Percentiles rank a stretch among this genome's conserved stretches.
phyloP scores from a whole-genome alignment of 148 eudicot genomes.

The Diospyros lotus region DNA sequence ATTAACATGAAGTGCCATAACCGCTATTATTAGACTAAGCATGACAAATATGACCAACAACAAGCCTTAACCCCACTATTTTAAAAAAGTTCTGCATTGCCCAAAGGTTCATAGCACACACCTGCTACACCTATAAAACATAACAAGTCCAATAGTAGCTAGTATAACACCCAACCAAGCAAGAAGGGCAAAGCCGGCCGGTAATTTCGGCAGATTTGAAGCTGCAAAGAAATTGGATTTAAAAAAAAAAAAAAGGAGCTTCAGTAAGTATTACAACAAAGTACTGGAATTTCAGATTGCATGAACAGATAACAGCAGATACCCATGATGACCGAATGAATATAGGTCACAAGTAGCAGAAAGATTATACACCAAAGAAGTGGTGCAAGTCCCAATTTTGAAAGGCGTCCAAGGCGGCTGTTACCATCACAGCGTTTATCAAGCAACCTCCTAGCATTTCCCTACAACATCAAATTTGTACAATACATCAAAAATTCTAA shows the following conservation, averaged over 20 bases:
- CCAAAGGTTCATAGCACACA: constrained; percentile 20
- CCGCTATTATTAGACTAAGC: not conserved
- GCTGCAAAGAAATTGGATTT: constrained; percentile 32
- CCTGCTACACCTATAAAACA: constrained; percentile 94
- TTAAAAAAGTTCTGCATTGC: not conserved
- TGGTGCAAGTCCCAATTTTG: constrained; percentile 90
- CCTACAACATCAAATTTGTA: constrained; percentile 42
- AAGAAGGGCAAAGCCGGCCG: constrained; percentile 73
- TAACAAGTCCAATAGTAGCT: constrained; percentile 65
- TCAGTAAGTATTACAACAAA: not conserved
- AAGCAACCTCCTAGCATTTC: constrained; percentile 84
- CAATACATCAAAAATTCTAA: not conserved
- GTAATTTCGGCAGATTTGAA: constrained; percentile 63
- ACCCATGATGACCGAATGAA: constrained; percentile 80
- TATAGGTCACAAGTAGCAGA: constrained; percentile 64
- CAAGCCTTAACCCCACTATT: not conserved
- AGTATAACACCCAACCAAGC: constrained; percentile 87
- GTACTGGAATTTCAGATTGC: not conserved
- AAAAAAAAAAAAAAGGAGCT: no score
- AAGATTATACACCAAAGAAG: constrained; percentile 69
- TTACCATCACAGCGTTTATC: constrained; percentile 78
- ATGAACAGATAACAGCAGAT: constrained; percentile 20
- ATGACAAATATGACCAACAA: not conserved
- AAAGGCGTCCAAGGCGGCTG: constrained; percentile 65
- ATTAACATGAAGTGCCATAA: not conserved